Conservation (phyloP, 352 stramenopile species). For the Pythium vanterpoolii region DNA sequence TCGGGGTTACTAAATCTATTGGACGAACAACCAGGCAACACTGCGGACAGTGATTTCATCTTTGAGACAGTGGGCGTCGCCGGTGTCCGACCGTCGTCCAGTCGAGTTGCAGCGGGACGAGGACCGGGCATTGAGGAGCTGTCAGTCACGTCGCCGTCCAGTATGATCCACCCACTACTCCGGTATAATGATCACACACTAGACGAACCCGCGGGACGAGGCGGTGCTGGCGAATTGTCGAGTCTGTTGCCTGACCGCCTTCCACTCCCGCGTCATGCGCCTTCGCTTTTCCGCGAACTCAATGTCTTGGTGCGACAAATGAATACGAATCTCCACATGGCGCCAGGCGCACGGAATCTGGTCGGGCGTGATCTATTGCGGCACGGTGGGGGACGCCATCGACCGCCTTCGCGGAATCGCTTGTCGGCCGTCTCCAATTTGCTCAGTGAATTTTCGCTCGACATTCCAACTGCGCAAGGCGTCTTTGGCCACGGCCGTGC, state of each 20-base stretch:
- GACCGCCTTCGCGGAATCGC: slow-evolving; percentile 59
- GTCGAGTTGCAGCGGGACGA: neutral
- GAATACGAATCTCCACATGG: slow-evolving; percentile 55
- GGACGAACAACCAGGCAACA: slow-evolving; percentile 8
- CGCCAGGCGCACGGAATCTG: slow-evolving; percentile 22
- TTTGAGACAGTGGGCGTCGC: slow-evolving; percentile 24
- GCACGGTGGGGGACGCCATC: slow-evolving; percentile 37
- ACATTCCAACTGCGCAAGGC: slow-evolving; percentile 55
- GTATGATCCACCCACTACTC: slow-evolving; percentile 19
- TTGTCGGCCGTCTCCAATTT: slow-evolving; percentile 73
- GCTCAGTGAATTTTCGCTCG: slow-evolving; percentile 79
- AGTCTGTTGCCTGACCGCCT: slow-evolving; percentile 33
- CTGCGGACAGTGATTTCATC: slow-evolving; percentile 25
- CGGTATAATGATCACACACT: slow-evolving; percentile 4
- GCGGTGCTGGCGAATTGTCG: neutral
- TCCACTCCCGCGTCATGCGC: slow-evolving; percentile 60
- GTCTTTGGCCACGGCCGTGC: slow-evolving; percentile 26
- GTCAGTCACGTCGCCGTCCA: neutral
- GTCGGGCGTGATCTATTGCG: slow-evolving; percentile 46
- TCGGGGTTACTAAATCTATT: slow-evolving; percentile 18
- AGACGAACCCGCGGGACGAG: slow-evolving; percentile 12
- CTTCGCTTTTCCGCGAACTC: slow-evolving; percentile 62
- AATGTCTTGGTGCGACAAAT: slow-evolving; percentile 76
- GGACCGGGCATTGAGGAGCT: neutral
- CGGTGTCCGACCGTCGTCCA: neutral